phyloP scores from a whole-genome alignment of 116 monocot genomes.

The Papilionanthe hybrid region DNA sequence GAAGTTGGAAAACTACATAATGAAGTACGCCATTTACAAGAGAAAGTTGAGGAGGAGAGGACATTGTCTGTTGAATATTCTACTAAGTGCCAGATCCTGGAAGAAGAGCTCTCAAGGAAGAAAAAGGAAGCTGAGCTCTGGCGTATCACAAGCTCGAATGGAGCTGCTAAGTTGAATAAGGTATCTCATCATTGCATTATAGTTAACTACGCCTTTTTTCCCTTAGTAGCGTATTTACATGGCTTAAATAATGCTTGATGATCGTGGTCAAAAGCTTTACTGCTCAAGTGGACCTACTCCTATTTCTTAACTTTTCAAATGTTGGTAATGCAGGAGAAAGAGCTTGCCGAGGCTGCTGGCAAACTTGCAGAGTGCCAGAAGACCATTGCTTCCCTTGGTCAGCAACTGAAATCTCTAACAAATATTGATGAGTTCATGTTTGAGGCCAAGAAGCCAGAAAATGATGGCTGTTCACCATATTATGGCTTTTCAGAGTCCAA shows the following conservation, averaged over 20 bases:
- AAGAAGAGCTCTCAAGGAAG: constrained; percentile 34
- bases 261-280: too few relatives aligned
- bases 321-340: constrained; percentile 37
- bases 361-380: constrained; percentile 87
- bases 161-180: constrained; percentile 44
- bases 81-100: constrained; percentile 36
- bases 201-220: not conserved
- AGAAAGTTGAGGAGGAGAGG: constrained; percentile 23
- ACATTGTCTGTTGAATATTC: constrained; percentile 16
- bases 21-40: constrained; percentile 25
- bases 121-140: constrained; percentile 23
- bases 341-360: too few relatives aligned
- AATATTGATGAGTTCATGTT: constrained; percentile 41
- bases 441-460: constrained; percentile 22
- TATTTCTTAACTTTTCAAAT: constrained; percentile 3
- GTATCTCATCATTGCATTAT: constrained; percentile 10
- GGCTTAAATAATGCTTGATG: too few relatives aligned
- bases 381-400: constrained; percentile 79
- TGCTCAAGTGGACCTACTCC: not conserved
- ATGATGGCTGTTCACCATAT: too few relatives aligned
- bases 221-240: not conserved
- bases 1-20: constrained; percentile 19
- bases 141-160: constrained; percentile 37
- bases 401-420: constrained; percentile 62
- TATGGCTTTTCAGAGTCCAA: too few relatives aligned